Percentiles rank a stretch among this genome's conserved stretches.
Conservation (phyloP, 2,329 filamentous ascomycete species). For the Trichoderma citrinoviride region DNA sequence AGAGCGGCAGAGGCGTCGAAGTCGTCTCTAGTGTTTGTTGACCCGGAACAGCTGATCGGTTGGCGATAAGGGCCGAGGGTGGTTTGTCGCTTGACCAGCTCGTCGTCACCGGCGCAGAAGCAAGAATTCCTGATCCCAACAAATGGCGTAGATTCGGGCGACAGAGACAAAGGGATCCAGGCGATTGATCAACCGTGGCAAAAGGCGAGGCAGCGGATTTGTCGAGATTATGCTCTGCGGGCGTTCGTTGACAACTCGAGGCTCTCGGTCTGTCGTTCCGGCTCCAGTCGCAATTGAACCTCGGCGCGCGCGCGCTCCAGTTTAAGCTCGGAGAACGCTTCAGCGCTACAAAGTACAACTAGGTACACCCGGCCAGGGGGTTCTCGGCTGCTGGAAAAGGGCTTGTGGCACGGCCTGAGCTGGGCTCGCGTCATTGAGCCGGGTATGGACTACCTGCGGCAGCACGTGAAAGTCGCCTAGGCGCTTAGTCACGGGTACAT, state of each 20-base stretch:
- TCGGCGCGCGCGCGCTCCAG: conserved; percentile 22
- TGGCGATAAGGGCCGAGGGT: conserved; percentile 1
- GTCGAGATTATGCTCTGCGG: conserved; percentile 4
- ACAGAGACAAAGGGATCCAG: no score
- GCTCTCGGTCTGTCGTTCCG: conserved; percentile 17
- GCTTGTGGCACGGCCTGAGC: conserved; percentile 4
- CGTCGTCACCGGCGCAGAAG: no score
- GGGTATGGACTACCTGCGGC: conserved; percentile 18
- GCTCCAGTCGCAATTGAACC: conserved; percentile 20
- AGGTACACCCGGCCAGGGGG: conserved; percentile 14
- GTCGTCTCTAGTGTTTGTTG: not conserved
- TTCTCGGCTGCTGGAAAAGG: conserved; percentile 17
- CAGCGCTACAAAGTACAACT: not conserved
- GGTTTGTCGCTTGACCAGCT: not conserved
- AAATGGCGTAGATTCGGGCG: not conserved
- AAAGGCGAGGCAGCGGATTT: not conserved
- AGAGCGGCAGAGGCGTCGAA: not conserved
- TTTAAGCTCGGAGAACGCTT: conserved; percentile 7
- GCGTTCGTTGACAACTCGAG: not conserved
- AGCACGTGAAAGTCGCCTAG: conserved; percentile 15
- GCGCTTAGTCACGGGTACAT: conserved; percentile 3
- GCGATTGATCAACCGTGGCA: not conserved
- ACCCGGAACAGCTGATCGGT: not conserved
- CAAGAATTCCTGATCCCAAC: no score
- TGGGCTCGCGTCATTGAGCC: conserved; percentile 8